These are phyloP conservation scores for Heimioporus sp. DNA, from an alignment of 768 basidiomycete genomes.

Conservation along the genomic window DNA sequence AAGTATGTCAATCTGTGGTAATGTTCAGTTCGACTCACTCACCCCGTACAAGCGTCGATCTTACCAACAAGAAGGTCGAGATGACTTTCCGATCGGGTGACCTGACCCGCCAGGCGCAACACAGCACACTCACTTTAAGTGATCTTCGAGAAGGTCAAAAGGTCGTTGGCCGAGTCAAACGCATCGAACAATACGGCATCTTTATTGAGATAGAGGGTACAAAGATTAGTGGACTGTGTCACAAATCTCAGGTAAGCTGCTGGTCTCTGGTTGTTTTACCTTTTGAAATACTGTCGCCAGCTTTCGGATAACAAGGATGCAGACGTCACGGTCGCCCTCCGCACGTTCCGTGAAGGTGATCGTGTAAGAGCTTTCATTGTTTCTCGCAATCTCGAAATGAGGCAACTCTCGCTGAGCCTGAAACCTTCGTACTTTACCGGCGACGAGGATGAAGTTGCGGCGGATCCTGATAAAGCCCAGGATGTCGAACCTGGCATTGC, in stretches of 20 bases:
- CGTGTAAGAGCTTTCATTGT: constrained; percentile 76
- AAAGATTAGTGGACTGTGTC: constrained; percentile 86
- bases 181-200: constrained; percentile 85
- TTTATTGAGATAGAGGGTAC: constrained; percentile 89
- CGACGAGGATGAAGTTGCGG: constrained; percentile 47
- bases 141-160: constrained; percentile 80
- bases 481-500: constrained; percentile 31
- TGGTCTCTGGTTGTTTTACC: not conserved
- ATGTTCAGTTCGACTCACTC: constrained; percentile 1
- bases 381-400: constrained; percentile 70
- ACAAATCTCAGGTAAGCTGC: constrained; percentile 78
- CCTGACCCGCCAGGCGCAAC: constrained; percentile 34
- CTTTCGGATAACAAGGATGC: constrained; percentile 85
- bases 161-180: constrained; percentile 74
- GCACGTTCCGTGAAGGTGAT: constrained; percentile 84
- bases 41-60: constrained; percentile 57
- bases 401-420: constrained; percentile 76
- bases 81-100: constrained; percentile 81
- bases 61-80: constrained; percentile 77
- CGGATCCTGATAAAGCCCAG: constrained; percentile 25
- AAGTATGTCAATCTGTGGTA: constrained; percentile 44
- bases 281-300: constrained; percentile 37
- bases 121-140: constrained; percentile 39
- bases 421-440: constrained; percentile 86
- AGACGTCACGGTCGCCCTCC: constrained; percentile 74